Percentiles rank a stretch among this genome's conserved stretches.
Conservation (phyloP, 225 moss, liverwort and hornwort species). For the Pseudisothecium myosuroides region DNA sequence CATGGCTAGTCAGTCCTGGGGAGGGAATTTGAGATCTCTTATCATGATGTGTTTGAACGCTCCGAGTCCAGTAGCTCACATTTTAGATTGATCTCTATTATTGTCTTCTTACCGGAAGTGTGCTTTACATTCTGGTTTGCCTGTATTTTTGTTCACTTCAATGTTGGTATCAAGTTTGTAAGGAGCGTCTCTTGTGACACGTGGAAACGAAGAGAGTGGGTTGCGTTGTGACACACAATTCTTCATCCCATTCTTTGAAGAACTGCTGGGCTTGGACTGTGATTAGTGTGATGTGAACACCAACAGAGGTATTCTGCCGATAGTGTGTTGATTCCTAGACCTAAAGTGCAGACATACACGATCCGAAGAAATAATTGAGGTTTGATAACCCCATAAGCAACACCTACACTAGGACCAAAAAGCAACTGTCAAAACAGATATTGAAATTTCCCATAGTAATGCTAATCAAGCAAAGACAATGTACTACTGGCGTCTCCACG, state of each 20-base stretch:
- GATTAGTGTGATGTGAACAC: too few relatives aligned
- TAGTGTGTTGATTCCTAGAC: not conserved
- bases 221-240: not conserved
- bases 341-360: not conserved
- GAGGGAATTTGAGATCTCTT: not conserved
- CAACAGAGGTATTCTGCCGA: not conserved
- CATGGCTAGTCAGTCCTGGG: not conserved
- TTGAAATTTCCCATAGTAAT: not conserved
- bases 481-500: accelerated
- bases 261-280: not conserved
- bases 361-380: not conserved
- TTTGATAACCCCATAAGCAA: not conserved
- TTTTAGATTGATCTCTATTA: not conserved
- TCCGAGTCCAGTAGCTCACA: not conserved
- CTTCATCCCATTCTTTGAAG: not conserved
- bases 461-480: not conserved
- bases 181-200: not conserved
- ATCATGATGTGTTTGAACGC: not conserved
- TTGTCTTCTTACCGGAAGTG: too few relatives aligned
- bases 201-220: not conserved
- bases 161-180: not conserved
- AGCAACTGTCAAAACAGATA: accelerated
- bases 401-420: not conserved
- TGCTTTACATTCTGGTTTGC: too few relatives aligned
- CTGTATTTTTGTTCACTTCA: not conserved